Evolutionary conservation across 305 asterid species (phyloP).

Genomic region (Fraxinus angustifolia): DNA sequence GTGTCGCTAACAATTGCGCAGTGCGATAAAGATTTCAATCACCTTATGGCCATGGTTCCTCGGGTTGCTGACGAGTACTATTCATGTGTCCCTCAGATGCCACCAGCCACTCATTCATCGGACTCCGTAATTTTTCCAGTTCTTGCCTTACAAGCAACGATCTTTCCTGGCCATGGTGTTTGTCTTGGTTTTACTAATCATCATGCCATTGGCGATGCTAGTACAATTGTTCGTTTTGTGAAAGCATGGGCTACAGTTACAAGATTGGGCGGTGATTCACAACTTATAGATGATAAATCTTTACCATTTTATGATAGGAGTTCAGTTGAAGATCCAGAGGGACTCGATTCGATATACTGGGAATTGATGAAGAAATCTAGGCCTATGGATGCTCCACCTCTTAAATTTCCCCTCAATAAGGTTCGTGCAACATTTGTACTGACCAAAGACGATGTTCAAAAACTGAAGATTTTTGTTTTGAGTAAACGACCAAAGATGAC

Average conservation of each 20-base stretch:
- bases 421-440: conserved; percentile 20
- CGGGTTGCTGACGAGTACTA: conserved; percentile 15
- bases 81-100: conserved; percentile 9
- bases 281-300: conserved; percentile 6
- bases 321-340: conserved; percentile 5
- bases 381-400: conserved; percentile 8
- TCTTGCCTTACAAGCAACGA: conserved; percentile 26
- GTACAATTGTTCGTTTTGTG: not conserved
- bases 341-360: conserved; percentile 20
- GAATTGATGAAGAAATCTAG: conserved; percentile 3
- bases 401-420: not conserved
- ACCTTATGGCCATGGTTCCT: not conserved
- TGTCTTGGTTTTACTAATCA: not conserved
- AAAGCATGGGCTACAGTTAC: not conserved
- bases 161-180: conserved; percentile 24
- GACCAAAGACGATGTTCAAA: conserved; percentile 1
- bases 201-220: conserved; percentile 3
- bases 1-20: conserved; percentile 16
- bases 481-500: not conserved
- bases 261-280: not conserved
- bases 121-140: not conserved
- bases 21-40: not conserved
- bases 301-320: conserved; percentile 12
- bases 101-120: not conserved
- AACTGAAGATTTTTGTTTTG: conserved; percentile 10